phyloP scores from a whole-genome alignment of 805 yeast genomes.

The Zygotorulaspora danielsina region DNA sequence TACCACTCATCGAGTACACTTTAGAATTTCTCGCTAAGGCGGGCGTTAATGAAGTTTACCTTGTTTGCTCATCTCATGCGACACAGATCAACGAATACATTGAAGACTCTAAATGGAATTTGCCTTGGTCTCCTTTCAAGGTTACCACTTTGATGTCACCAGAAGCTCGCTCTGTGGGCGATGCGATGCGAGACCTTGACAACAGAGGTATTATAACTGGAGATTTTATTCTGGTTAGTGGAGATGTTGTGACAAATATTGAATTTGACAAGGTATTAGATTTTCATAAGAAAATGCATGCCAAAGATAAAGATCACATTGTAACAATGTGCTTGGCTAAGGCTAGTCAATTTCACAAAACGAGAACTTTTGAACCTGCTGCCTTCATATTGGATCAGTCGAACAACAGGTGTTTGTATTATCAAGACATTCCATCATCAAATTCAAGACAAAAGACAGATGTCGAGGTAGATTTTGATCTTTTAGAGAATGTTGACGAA shows the following conservation, averaged over 20 bases:
- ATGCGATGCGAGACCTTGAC: slow-evolving; percentile 94
- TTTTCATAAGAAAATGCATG: slow-evolving; percentile 67
- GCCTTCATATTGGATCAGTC: slow-evolving; percentile 74
- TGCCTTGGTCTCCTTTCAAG: slow-evolving; percentile 71
- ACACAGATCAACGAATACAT: slow-evolving; percentile 82
- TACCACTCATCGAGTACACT: slow-evolving; percentile 92
- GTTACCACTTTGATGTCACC: slow-evolving; percentile 75
- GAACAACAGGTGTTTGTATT: slow-evolving; percentile 74
- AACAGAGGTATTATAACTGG: slow-evolving; percentile 84
- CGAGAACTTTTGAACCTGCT: slow-evolving; percentile 82
- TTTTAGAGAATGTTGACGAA: slow-evolving; percentile 68
- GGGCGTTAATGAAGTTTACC: slow-evolving; percentile 81
- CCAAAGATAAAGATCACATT: slow-evolving; percentile 81
- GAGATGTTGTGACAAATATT: slow-evolving; percentile 92
- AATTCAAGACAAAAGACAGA: slow-evolving; percentile 44
- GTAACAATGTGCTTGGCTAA: slow-evolving; percentile 89
- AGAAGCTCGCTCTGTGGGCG: slow-evolving; percentile 91
- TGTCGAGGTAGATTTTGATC: slow-evolving; percentile 75
- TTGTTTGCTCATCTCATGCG: slow-evolving; percentile 88
- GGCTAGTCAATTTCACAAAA: slow-evolving; percentile 78
- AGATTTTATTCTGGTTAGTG: slow-evolving; percentile 85
- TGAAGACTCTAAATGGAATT: slow-evolving; percentile 64
- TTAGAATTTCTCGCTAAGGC: slow-evolving; percentile 89
- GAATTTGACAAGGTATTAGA: slow-evolving; percentile 70
- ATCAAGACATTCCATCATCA: slow-evolving; percentile 66